Evolutionary conservation across 805 yeast genomes (phyloP).

Genomic region (Deakozyma indianensis): DNA sequence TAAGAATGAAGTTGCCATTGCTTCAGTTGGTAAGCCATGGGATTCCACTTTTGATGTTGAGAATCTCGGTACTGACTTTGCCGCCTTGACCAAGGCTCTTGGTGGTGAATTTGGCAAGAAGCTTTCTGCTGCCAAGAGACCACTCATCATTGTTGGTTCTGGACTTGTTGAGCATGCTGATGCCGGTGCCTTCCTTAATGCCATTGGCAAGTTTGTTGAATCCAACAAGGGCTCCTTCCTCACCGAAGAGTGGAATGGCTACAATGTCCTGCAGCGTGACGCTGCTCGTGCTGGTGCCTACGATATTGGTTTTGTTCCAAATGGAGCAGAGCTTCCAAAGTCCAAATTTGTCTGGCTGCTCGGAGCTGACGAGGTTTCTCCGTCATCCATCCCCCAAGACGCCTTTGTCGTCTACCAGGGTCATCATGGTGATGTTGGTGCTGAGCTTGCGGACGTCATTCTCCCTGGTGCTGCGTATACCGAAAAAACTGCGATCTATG

Average conservation of each 20-base stretch:
- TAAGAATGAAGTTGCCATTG: constrained; percentile 46
- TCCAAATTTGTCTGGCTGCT: constrained; percentile 69
- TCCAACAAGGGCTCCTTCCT: constrained; percentile 41
- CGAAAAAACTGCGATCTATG: constrained; percentile 71
- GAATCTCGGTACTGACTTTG: constrained; percentile 47
- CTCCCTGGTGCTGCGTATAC: constrained; percentile 84
- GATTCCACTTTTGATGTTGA: constrained; percentile 60
- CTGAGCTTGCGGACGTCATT: constrained; percentile 75
- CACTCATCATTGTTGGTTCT: constrained; percentile 70
- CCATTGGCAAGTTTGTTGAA: constrained; percentile 45
- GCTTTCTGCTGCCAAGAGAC: constrained; percentile 51
- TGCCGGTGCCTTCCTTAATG: constrained; percentile 42
- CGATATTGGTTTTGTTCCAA: constrained; percentile 62
- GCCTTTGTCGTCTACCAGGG: constrained; percentile 86
- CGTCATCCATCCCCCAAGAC: constrained; percentile 60
- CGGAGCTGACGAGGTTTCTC: constrained; percentile 70
- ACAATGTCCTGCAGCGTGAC: constrained; percentile 66
- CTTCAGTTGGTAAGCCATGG: constrained; percentile 60
- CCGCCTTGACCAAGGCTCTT: constrained; percentile 44
- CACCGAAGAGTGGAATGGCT: constrained; percentile 68
- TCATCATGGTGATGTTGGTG: constrained; percentile 84
- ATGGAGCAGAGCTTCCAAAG: constrained; percentile 31
- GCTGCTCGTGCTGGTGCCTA: constrained; percentile 82
- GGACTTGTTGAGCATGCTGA: constrained; percentile 59
- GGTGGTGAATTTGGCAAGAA: constrained; percentile 56